Base-by-base conservation (phyloP, 2,329 filamentous ascomycete genomes). In the Exophiala alcalophila region DNA sequence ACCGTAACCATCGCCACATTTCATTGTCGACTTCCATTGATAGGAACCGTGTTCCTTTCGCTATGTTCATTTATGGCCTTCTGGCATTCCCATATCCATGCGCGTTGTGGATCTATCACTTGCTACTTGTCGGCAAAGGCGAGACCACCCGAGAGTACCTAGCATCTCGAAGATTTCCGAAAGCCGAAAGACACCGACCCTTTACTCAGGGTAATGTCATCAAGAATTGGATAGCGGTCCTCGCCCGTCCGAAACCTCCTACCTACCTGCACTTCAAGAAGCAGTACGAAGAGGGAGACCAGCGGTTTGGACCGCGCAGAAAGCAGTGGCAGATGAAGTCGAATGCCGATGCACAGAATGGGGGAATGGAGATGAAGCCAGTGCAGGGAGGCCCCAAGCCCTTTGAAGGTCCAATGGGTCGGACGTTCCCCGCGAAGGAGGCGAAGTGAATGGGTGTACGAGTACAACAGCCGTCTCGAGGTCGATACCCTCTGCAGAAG, bases 141-240 rank as follows among this genome's bases (percentile, higher is more conserved):
- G 91, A 98, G 70, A 98, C 91, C 0, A 98, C 92, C 1, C 77
- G 92, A 55, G 92, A 98, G 66, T 96, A 95, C 63, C 80, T 98
- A 53, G 95, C 94, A 66, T 90, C 86, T 4, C 88, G 95, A 66
- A 97, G 97, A 65, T 97, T 98, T 62, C 71, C 84, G 51, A 94
- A 92, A 68, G 84, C 84, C 57, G 91, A 98, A 62, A 81, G 92
- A 9, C 94, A 95, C 65, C 76, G 90, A 29, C 88, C 92, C 1
- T 98, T 94, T 57, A 90, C 81, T 2, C 89, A 94, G 59, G 83
- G 81, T 24, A 84, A 72, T 54, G 70, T 84, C 33, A 65, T 84
- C 58, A 83, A 76, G 58, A 98, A 98, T 65, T 89, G 86, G 77
- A 65, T 86, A 25, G 77, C 82, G 5, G 89, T 96, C 9, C 72